Percentiles rank a stretch among this genome's conserved stretches.
Conservation (phyloP, 352 stramenopile genomes). For the Globisporangium carolinianum region DNA sequence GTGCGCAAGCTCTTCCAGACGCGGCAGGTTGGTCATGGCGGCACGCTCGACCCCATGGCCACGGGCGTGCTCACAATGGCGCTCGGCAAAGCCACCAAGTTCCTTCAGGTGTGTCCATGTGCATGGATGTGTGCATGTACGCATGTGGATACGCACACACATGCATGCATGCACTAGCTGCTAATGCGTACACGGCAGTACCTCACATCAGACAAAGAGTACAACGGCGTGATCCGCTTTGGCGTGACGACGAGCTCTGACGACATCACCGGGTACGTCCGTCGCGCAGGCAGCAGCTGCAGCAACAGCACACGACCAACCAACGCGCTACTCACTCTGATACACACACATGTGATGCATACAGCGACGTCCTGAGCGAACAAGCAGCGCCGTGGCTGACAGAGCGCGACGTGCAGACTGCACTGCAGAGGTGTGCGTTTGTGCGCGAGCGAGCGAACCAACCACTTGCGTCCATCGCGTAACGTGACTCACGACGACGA, state of each 20-base stretch:
- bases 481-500: too few relatives aligned
- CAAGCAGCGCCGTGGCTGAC: conserved; percentile 51
- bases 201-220: conserved; percentile 65
- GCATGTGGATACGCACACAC: neutral
- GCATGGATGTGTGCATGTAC: neutral
- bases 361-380: conserved; percentile 42
- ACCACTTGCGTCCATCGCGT: neutral
- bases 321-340: too few relatives aligned
- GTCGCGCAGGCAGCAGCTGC: too few relatives aligned
- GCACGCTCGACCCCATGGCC: conserved; percentile 86
- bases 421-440: conserved; percentile 33
- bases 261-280: conserved; percentile 64
- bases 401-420: conserved; percentile 20
- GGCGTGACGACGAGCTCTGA: conserved; percentile 75
- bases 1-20: conserved; percentile 71
- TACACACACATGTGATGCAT: neutral
- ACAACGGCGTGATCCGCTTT: conserved; percentile 64
- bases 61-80: conserved; percentile 81
- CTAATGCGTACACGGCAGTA: conserved; percentile 23
- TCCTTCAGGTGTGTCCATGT: conserved; percentile 44
- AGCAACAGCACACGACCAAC: too few relatives aligned
- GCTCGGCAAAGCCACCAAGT: conserved; percentile 73
- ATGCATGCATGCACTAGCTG: too few relatives aligned
- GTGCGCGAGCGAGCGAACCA: too few relatives aligned
- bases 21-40: conserved; percentile 67